A percentile compares a stretch with the other conserved stretches of the same genome.
phyloP scores from a whole-genome alignment of 2,329 filamentous ascomycete genomes.

The Ophiostoma sp. region DNA sequence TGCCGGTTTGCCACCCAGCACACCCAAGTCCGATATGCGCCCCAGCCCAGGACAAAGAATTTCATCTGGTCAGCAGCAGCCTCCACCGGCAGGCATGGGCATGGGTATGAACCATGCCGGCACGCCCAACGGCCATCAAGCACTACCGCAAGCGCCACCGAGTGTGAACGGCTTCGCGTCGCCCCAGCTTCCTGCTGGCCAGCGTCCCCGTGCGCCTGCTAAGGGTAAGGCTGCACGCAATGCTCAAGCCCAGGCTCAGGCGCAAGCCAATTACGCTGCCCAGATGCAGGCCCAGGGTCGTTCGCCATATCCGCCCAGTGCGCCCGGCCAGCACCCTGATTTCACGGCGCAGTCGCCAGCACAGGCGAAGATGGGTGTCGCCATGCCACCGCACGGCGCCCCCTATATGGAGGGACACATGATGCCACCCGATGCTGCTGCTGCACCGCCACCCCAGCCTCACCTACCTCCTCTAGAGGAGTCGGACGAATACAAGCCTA shows the following conservation, averaged over 20 bases:
- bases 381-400: neutral
- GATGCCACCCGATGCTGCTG: slow-evolving; percentile 25
- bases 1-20: slow-evolving; percentile 37
- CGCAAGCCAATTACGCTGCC: neutral
- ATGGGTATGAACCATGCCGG: slow-evolving; percentile 38
- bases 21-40: slow-evolving; percentile 42
- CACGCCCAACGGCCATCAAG: slow-evolving; percentile 40
- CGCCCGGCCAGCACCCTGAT: slow-evolving; percentile 31
- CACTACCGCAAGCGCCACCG: slow-evolving; percentile 30
- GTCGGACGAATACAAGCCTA: slow-evolving; percentile 51
- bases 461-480: slow-evolving; percentile 39
- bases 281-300: slow-evolving; percentile 15
- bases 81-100: slow-evolving; percentile 30
- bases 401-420: slow-evolving; percentile 32
- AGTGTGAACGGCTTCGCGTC: slow-evolving; percentile 44
- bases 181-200: neutral
- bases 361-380: slow-evolving; percentile 37
- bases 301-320: neutral
- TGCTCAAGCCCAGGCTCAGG: slow-evolving; percentile 5
- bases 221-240: slow-evolving; percentile 13
- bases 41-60: slow-evolving; percentile 32
- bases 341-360: slow-evolving; percentile 44
- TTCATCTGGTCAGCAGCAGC: slow-evolving; percentile 37
- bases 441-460: slow-evolving; percentile 24
- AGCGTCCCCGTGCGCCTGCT: slow-evolving; percentile 12